A percentile compares a stretch with the other conserved stretches of the same genome.
Evolutionary conservation across 2,329 filamentous ascomycete genomes (phyloP).

Genomic region (Tolypocladium guangdongense): DNA sequence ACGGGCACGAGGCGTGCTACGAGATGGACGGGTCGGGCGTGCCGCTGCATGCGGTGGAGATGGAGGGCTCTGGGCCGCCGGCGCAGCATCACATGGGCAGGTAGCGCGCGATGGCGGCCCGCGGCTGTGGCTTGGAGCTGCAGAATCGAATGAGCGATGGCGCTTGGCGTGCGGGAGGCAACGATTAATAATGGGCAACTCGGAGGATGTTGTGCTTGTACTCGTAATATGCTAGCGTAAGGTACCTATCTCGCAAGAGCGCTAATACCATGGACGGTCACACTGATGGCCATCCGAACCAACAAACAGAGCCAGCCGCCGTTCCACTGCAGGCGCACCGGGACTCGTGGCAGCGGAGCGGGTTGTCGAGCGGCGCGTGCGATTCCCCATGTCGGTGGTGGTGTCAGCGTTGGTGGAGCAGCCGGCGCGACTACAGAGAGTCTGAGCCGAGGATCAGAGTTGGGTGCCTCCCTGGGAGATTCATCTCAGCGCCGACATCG

Average conservation of each 20-base stretch:
- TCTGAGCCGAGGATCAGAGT: neutral
- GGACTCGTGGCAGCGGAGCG: neutral
- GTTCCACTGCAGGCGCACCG: neutral
- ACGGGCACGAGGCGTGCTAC: neutral
- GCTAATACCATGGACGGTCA: too few relatives aligned
- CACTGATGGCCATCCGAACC: neutral
- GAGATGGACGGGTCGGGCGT: slow-evolving; percentile 8
- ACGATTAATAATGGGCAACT: neutral
- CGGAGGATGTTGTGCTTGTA: neutral
- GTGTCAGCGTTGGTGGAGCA: neutral
- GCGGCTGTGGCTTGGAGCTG: neutral
- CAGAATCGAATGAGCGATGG: neutral
- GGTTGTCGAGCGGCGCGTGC: too few relatives aligned
- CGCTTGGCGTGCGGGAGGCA: neutral
- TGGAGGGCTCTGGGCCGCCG: slow-evolving; percentile 5
- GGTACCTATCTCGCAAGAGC: too few relatives aligned
- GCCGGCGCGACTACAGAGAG: neutral
- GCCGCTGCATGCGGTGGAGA: slow-evolving; percentile 2
- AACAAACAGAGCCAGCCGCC: neutral
- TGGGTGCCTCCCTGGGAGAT: neutral
- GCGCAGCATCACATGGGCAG: neutral
- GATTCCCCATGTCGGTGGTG: neutral
- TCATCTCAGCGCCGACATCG: neutral
- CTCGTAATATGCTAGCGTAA: too few relatives aligned
- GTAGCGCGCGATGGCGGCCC: neutral